Base-by-base conservation (phyloP, 2,329 filamentous ascomycete species). In the Alternaria brassicicola region DNA sequence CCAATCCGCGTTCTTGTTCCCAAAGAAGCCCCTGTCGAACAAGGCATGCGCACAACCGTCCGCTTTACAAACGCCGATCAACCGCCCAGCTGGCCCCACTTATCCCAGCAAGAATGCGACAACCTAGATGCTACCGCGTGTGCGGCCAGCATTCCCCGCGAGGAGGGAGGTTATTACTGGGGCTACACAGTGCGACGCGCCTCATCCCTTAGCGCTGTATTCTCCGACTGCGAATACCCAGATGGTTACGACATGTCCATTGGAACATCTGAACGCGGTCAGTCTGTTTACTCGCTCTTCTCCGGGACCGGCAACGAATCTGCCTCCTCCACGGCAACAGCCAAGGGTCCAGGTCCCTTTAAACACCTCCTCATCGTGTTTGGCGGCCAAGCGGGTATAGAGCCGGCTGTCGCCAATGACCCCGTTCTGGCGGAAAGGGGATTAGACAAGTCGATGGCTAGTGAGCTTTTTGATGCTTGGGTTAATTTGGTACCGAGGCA, bases 161-260 rank as follows among this genome's bases (percentile, higher is more conserved):
- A 89, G 51, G 87, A 93, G 63, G 86, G 82, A 1, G 92, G 92
- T 0, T 95, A 92, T 77, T 96, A 93, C 78, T 96, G 92, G 92
- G 92, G 92, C 43, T 96, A 90, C 76, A 84, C 81, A 8, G 86
- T 93, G 3, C 86, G 92, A 25, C 86, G 84, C 61, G 88, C 88
- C 33, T 70, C 77, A 4, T 88, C 86, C 3, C 83, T 96, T 5
- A 90, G 90, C 5, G 80, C 84, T 5, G 86, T 96, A 7, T 93
- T 94, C 70, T 93, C 91, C 4, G 91, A 93, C 73, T 88, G 86
- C 64, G 84, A 86, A 0, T 92, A 86, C 72, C 86, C 90, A 55
- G 87, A 86, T 43, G 92, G 92, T 12, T 96, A 96, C 77, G 91
- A 96, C 76, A 67, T 93, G 55, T 91, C 88, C 66, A 87, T 96